phyloP scores from a whole-genome alignment of 345 rosid genomes.

The Nasturtium officinale region DNA sequence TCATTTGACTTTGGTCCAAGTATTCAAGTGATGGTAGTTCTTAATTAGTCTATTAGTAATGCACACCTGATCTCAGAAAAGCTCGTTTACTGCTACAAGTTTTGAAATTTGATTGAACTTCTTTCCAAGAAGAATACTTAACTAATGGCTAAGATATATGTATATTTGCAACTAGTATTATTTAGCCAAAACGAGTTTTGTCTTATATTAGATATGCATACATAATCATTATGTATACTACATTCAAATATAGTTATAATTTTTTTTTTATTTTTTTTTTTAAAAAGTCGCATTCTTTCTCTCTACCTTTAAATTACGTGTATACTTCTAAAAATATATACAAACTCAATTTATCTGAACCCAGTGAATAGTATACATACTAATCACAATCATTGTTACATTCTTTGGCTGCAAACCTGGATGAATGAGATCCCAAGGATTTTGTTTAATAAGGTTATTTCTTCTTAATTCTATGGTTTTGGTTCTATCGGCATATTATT shows the following conservation, averaged over 20 bases:
- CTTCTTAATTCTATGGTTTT: not conserved
- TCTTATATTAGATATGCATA: not conserved
- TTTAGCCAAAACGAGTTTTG: not conserved
- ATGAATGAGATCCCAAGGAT: not conserved
- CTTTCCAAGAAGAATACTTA: not conserved
- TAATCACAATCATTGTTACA: not conserved
- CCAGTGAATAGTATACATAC: not conserved
- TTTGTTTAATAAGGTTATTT: not conserved
- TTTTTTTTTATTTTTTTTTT: no score
- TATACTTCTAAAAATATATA: no score
- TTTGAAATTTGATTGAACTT: not conserved
- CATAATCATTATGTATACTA: not conserved
- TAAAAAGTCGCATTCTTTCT: no score
- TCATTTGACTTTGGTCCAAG: not conserved
- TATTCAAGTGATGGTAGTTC: constrained; percentile 7
- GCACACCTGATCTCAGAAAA: not conserved
- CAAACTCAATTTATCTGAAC: not conserved
- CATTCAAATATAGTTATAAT: no score
- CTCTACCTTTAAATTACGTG: no score
- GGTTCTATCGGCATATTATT: not conserved
- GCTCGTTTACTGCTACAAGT: not conserved
- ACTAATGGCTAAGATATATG: not conserved
- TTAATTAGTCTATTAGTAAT: constrained; percentile 13
- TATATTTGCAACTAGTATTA: not conserved
- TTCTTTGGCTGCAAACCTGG: constrained; percentile 2